Evolutionary conservation across 2,329 filamentous ascomycete species (phyloP).

Genomic region (Ceratocystis destructans): DNA sequence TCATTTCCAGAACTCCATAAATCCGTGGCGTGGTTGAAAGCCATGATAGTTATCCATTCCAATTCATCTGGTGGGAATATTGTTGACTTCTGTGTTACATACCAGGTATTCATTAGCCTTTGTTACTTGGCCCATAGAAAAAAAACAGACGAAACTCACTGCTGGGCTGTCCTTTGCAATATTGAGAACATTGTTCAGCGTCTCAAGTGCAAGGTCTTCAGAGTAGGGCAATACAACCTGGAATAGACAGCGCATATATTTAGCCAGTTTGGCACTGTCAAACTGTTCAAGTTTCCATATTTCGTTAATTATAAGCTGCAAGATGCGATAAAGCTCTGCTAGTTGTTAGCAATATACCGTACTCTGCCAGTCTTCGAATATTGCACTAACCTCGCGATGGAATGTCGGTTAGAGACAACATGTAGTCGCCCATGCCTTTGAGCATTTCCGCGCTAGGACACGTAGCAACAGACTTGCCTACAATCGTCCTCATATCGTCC

Average conservation of each 20-base stretch:
- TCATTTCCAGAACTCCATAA: constrained; percentile 44
- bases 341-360: constrained; percentile 8
- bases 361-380: neutral
- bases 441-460: constrained; percentile 36
- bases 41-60: constrained; percentile 58
- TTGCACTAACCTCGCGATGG: constrained; percentile 38
- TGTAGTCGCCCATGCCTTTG: constrained; percentile 52
- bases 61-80: constrained; percentile 53
- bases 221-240: constrained; percentile 48
- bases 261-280: constrained; percentile 47
- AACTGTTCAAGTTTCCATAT: constrained; percentile 46
- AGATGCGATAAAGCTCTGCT: constrained; percentile 36
- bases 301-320: constrained; percentile 57
- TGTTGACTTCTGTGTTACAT: constrained; percentile 14
- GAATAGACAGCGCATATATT: constrained; percentile 68
- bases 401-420: constrained; percentile 38
- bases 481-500: constrained; percentile 48
- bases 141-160: constrained; percentile 27
- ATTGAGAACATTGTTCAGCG: constrained; percentile 49
- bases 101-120: constrained; percentile 9
- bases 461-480: constrained; percentile 34
- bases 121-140: neutral
- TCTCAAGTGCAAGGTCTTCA: constrained; percentile 40
- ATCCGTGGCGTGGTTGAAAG: constrained; percentile 60
- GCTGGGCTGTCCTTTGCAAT: constrained; percentile 38